These are phyloP conservation scores for Hymenoscyphus scutula DNA, from an alignment of 2,329 filamentous ascomycete species.

Conservation along the genomic window DNA sequence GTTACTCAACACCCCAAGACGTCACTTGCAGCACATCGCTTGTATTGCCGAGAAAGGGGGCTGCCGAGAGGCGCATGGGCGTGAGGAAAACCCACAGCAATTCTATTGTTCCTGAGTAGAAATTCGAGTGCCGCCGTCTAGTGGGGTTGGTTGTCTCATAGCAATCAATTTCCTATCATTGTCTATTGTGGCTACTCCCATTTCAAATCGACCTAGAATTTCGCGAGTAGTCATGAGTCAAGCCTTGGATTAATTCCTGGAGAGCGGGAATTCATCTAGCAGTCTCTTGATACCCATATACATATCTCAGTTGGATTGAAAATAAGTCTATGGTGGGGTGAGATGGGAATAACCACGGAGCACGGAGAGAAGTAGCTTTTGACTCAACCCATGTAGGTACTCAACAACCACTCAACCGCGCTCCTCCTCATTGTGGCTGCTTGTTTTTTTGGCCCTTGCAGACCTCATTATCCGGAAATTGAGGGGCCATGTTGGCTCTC, in stretches of 20 bases:
- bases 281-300: not conserved
- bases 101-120: not conserved
- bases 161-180: not conserved
- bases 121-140: constrained; percentile 5
- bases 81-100: not conserved
- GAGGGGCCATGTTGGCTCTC: constrained; percentile 11
- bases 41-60: constrained; percentile 16
- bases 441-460: constrained; percentile 8
- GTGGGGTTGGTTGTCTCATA: not conserved
- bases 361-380: no score
- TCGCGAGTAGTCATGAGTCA: not conserved
- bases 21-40: constrained; percentile 13
- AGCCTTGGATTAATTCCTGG: not conserved
- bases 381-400: not conserved
- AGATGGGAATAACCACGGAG: not conserved
- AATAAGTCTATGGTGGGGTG: not conserved
- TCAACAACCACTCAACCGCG: not conserved
- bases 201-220: not conserved
- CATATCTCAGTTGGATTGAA: not conserved
- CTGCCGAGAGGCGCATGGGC: constrained; percentile 15
- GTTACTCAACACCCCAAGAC: constrained; percentile 4
- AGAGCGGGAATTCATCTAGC: not conserved
- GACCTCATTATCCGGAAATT: constrained; percentile 25
- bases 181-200: not conserved
- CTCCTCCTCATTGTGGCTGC: not conserved